Evolutionary conservation across 2,329 filamentous ascomycete species (phyloP), one percentile per base, ranked within the genome.

Genomic region (Juglanconis juglandina): DNA sequence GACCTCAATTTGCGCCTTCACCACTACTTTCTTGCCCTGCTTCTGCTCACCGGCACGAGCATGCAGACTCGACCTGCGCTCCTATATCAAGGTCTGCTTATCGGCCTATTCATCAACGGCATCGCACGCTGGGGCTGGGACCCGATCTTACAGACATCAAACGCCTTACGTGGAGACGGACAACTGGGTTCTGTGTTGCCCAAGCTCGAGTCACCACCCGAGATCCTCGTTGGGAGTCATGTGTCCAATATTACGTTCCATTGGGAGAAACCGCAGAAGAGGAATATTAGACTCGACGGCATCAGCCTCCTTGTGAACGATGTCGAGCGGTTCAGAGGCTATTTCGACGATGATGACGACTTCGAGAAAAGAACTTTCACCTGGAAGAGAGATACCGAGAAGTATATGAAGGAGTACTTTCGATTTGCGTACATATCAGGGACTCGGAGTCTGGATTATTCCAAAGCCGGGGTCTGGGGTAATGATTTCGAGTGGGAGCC

Each of bases 41-140:
- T 98, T 0, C 82, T 99, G 0, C 83, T 98, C 5, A 92, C 93
- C 0, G 95, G 93, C 0, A 98, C 95, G 0, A 87, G 86, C 56
- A 87, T 98, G 73, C 93, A 96, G 66, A 98, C 91, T 5, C 85
- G 95, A 0, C 90, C 91, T 0, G 88, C 88, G 0, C 79, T 98
- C 8, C 73, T 96, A 2, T 98, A 95, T 69, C 94, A 98, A 73
- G 95, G 95, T 10, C 79, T 99, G 1, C 80, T 99, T 0, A 78
- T 98, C 7, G 95, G 95, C 0, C 82, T 98, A 0, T 98, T 97
- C 73, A 88, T 97, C 76, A 97, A 97, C 71, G 94, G 95, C 56
- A 87, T 96, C 62, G 94, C 93, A 4, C 84, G 94, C 48, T 98
- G 95, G 95, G 93, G 93, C 0, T 99, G 96, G 72, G 93, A 92